These are phyloP conservation scores for Backusella tuberculispora DNA, from an alignment of 192 early-diverging fungal genomes.

Conservation along the genomic window DNA sequence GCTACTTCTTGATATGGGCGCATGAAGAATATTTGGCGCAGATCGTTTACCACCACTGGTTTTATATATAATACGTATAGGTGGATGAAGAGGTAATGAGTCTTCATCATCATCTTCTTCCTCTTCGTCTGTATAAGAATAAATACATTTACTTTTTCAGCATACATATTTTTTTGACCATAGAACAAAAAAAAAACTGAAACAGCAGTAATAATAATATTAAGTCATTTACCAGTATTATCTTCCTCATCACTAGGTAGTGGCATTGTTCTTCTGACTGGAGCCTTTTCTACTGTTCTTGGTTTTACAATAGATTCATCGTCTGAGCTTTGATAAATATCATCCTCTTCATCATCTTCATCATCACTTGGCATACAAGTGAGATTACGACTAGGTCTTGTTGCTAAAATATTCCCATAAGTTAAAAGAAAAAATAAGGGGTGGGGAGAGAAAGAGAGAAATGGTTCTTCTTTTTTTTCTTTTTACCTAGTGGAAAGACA, in stretches of 20 bases:
- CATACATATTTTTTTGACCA: too few relatives aligned
- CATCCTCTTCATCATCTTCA: conserved; percentile 21
- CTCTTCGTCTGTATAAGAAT: neutral
- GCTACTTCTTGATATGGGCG: neutral
- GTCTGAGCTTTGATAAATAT: conserved; percentile 12
- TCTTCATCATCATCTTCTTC: conserved; percentile 6
- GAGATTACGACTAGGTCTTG: conserved; percentile 13
- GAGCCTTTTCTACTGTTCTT: neutral
- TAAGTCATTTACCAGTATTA: neutral
- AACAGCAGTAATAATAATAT: neutral
- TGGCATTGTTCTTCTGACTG: conserved; percentile 14
- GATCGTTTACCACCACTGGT: neutral
- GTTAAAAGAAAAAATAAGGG: neutral
- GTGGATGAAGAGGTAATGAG: neutral
- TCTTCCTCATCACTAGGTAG: conserved; percentile 38
- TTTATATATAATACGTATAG: neutral
- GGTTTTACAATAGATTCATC: conserved; percentile 18
- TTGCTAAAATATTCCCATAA: neutral
- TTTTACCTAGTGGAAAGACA: neutral
- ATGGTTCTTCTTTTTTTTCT: neutral
- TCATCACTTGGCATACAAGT: conserved; percentile 30
- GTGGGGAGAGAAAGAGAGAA: neutral
- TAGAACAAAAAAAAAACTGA: too few relatives aligned
- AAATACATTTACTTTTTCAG: neutral
- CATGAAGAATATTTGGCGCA: neutral